These are phyloP conservation scores for Ogataea naganishii DNA, from an alignment of 805 yeast species.

Conservation along the genomic window DNA sequence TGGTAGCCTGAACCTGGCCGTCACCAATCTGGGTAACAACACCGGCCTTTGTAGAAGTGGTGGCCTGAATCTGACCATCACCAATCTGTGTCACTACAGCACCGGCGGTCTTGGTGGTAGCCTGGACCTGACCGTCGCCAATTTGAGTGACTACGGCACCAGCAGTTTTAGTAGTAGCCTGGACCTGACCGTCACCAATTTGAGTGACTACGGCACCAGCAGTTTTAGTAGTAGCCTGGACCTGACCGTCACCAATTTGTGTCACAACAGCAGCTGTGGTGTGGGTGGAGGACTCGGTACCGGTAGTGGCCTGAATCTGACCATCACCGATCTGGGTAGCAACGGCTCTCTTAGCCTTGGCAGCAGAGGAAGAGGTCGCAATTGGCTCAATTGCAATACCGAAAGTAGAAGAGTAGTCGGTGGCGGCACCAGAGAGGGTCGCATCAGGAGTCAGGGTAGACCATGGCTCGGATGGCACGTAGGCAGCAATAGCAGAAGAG, in stretches of 20 bases:
- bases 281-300: constrained; percentile 27
- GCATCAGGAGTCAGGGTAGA: constrained; percentile 60
- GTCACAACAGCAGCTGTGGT: constrained; percentile 28
- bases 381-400: constrained; percentile 64
- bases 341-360: constrained; percentile 21
- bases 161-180: constrained; percentile 25
- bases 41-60: constrained; percentile 24
- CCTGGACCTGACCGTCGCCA: constrained; percentile 33
- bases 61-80: constrained; percentile 55
- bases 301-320: constrained; percentile 41
- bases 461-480: constrained; percentile 62
- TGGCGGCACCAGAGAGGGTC: constrained; percentile 42
- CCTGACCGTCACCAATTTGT: constrained; percentile 38
- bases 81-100: constrained; percentile 44
- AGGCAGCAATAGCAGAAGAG: constrained; percentile 45
- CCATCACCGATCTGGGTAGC: constrained; percentile 45
- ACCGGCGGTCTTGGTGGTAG: constrained; percentile 25
- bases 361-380: constrained; percentile 19
- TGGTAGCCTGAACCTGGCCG: constrained; percentile 39
- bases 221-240: constrained; percentile 26
- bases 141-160: constrained; percentile 24
- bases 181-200: constrained; percentile 57
- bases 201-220: constrained; percentile 39
- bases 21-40: constrained; percentile 34
- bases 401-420: constrained; percentile 48